Conservation (phyloP, 176 grass and related monocot genomes). For the Melocanna baccifera region DNA sequence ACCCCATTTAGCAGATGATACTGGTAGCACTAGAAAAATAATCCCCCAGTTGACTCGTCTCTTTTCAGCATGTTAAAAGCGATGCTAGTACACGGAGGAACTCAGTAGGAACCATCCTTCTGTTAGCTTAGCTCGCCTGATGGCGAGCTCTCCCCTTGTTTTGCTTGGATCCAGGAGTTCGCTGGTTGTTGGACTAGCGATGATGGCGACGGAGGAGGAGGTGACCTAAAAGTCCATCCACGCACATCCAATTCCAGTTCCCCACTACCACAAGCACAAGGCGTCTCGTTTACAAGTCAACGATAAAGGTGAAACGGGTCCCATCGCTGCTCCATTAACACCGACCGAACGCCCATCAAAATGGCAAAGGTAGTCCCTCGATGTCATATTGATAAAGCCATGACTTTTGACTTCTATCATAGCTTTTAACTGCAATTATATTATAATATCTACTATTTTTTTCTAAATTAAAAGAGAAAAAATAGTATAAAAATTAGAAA, state of each 20-base stretch:
- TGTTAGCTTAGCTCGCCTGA: background rate
- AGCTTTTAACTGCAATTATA: no score
- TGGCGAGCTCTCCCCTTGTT: conserved; percentile 5
- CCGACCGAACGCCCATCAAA: background rate
- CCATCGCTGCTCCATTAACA: background rate
- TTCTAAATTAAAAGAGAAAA: no score
- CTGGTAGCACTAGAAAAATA: background rate
- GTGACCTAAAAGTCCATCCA: conserved; percentile 32
- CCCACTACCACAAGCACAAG: background rate
- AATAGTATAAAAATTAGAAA: no score
- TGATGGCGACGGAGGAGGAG: conserved; percentile 20
- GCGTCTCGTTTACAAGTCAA: conserved; percentile 15
- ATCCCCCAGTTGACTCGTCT: background rate
- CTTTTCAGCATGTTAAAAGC: no score
- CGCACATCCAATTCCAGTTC: background rate
- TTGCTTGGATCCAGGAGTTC: background rate
- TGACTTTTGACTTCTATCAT: no score
- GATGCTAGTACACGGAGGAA: no score
- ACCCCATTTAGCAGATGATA: background rate
- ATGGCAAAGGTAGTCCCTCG: background rate
- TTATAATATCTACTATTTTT: no score
- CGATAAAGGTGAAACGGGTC: background rate
- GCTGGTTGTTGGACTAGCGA: conserved; percentile 31
- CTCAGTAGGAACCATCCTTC: background rate
- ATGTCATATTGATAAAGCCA: no score